A percentile compares a stretch with the other conserved stretches of the same genome.
Evolutionary conservation across 768 basidiomycete genomes (phyloP).

Genomic region (Dioszegia aurantiaca): DNA sequence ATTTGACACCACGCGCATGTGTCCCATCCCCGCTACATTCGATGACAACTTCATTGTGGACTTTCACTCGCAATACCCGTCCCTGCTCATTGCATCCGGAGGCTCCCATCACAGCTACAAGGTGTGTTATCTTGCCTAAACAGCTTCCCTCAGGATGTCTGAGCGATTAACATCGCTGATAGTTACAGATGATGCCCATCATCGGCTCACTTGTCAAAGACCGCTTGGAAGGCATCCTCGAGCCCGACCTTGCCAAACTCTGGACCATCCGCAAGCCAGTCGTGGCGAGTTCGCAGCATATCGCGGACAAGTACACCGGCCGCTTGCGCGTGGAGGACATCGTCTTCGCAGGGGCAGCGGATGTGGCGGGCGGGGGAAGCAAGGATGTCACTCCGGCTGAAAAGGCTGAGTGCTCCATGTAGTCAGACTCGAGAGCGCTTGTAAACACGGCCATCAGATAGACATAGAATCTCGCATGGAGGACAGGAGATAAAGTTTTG

Average conservation of each 20-base stretch:
- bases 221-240: conserved; percentile 20
- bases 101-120: conserved; percentile 24
- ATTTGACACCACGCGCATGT: conserved; percentile 22
- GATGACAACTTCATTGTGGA: conserved; percentile 27
- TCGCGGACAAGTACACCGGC: neutral
- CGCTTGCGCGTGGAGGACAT: conserved; percentile 1
- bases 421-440: too few relatives aligned
- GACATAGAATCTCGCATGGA: too few relatives aligned
- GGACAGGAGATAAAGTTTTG: too few relatives aligned
- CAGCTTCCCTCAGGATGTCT: neutral
- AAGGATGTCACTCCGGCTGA: neutral
- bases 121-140: neutral
- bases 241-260: conserved; percentile 11
- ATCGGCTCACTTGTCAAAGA: conserved; percentile 23
- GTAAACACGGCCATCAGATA: too few relatives aligned
- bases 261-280: conserved; percentile 11
- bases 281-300: too few relatives aligned
- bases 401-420: too few relatives aligned
- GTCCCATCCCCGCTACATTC: conserved; percentile 23
- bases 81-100: conserved; percentile 20
- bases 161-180: too few relatives aligned
- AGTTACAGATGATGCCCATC: conserved; percentile 23
- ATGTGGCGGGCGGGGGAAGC: neutral
- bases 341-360: neutral
- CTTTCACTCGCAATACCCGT: conserved; percentile 18